A percentile compares a stretch with the other conserved stretches of the same genome.
phyloP scores from a whole-genome alignment of 139 green algal species.

The Astrephomene gubernaculifera region DNA sequence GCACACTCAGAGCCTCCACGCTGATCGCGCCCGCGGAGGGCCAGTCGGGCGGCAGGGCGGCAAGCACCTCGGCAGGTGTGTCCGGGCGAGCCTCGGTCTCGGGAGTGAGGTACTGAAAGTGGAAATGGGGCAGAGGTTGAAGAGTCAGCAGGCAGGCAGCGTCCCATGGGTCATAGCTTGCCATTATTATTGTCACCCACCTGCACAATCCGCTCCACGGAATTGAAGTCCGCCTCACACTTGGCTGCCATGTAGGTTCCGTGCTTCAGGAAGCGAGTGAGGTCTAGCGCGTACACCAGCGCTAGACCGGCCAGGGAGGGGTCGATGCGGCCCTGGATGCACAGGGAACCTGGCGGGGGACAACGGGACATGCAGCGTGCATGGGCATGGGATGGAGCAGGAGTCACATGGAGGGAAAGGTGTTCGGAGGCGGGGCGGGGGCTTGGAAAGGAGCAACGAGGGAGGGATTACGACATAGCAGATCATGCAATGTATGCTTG shows the following conservation, averaged over 20 bases:
- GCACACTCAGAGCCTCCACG: slow-evolving; percentile 69
- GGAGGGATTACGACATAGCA: too few species aligned
- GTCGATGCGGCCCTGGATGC: slow-evolving; percentile 55
- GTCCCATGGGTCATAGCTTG: too few species aligned
- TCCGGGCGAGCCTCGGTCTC: slow-evolving; percentile 58
- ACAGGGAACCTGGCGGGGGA: slow-evolving; percentile 50
- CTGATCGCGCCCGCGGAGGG: slow-evolving; percentile 63
- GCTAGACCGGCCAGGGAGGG: slow-evolving; percentile 70
- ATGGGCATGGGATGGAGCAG: too few species aligned
- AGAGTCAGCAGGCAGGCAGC: too few species aligned
- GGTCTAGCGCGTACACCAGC: slow-evolving; percentile 75
- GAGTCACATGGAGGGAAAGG: too few species aligned
- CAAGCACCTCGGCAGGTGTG: slow-evolving; percentile 49
- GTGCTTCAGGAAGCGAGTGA: slow-evolving; percentile 80
- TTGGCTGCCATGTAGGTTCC: slow-evolving; percentile 81
- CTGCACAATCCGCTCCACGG: slow-evolving; percentile 90
- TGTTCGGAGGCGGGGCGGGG: too few species aligned
- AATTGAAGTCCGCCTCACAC: slow-evolving; percentile 95
- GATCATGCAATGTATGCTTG: too few species aligned
- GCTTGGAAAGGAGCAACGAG: too few species aligned
- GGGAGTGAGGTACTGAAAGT: slow-evolving; percentile 61
- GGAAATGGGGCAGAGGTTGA: too few species aligned
- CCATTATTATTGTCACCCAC: not conserved
- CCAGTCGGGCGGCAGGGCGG: slow-evolving; percentile 35
- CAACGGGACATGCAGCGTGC: too few species aligned